Evolutionary conservation across 2,329 filamentous ascomycete species (phyloP).

Genomic region (Pseudocercospora macadamiae): DNA sequence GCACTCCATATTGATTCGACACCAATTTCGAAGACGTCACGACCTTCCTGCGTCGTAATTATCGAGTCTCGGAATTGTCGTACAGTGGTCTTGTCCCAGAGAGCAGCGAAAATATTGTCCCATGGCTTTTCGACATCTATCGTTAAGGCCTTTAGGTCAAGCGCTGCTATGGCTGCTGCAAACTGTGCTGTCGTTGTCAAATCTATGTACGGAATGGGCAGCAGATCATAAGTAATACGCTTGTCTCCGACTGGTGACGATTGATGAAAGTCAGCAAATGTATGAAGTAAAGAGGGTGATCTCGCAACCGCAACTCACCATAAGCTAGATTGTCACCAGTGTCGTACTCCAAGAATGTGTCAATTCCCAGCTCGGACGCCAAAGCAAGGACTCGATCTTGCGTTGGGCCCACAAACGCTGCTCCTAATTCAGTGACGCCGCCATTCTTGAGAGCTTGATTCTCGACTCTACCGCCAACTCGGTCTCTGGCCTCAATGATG

Average conservation of each 20-base stretch:
- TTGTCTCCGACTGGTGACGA: background rate
- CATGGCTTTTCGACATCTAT: constrained; percentile 13
- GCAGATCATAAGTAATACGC: background rate
- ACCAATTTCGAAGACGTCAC: constrained; percentile 1
- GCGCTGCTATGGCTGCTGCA: background rate
- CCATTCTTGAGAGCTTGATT: constrained; percentile 29
- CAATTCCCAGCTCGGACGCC: constrained; percentile 24
- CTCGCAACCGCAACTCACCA: background rate
- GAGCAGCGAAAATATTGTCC: constrained; percentile 11
- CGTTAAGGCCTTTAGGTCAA: constrained; percentile 6
- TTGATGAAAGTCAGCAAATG: background rate
- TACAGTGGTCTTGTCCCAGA: constrained; percentile 17
- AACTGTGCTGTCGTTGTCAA: background rate
- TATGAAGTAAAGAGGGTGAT: too few relatives aligned
- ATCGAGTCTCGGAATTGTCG: background rate
- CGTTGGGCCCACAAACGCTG: constrained; percentile 33
- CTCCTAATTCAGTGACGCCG: constrained; percentile 32
- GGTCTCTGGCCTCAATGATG: constrained; percentile 34
- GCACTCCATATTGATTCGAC: constrained; percentile 15
- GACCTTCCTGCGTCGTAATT: background rate
- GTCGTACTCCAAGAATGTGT: constrained; percentile 27
- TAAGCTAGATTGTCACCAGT: constrained; percentile 15
- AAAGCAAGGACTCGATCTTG: constrained; percentile 30
- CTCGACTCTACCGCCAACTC: constrained; percentile 33
- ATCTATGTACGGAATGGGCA: background rate